Base-by-base conservation (phyloP, 257 asterid species). In the Solanum pimpinellifolium region DNA sequence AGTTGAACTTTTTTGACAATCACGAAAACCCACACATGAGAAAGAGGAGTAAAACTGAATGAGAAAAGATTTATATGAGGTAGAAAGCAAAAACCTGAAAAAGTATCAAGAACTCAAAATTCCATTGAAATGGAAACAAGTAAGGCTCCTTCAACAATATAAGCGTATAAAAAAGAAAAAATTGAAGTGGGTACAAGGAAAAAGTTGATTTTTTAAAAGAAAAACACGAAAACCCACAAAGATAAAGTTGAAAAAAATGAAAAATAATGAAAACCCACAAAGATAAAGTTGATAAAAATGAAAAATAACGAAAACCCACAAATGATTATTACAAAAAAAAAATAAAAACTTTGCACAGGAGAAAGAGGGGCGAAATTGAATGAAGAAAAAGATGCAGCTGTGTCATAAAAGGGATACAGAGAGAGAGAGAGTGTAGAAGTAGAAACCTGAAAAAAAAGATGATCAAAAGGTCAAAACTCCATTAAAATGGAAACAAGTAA, bases 31-130 rank as follows among this genome's bases (percentile, higher is more conserved):
- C 23, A 44, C 35, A 84, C 87, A 87, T 27, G 87, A 83, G 35
- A 86, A 56, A 86, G 68, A 41, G 31, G 62, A 49, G 80, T 86
- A 44, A 77, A 81, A 76, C 39, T 65, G 74, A 88, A 88, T 88
- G 90, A 76, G 81, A 83, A 84, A 76, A 85, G 70, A 85, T 70
- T 46, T 27, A 68, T n/a, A 27, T 8, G 11, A 13, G 25, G 44
- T 31, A 15, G 46, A 72, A 72, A 72, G 25, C 44, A 72, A 14
- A 16, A 72, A 76, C 83, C 59, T 76, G 59, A 74, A 39, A 33
- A 33, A 76, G 16, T 14, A 75, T 23, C 56, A 75, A 75, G 29
- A 74, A 33, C 82, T 52, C 62, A 52, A 16, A 2, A 1, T 10
- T 16, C 62, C 62, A 52, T 52, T 16, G 62, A 16, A 52, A 52